A percentile compares a stretch with the other conserved stretches of the same genome.
These are phyloP conservation scores for Boletus insuetus DNA, from an alignment of 768 basidiomycete genomes.

Conservation along the genomic window DNA sequence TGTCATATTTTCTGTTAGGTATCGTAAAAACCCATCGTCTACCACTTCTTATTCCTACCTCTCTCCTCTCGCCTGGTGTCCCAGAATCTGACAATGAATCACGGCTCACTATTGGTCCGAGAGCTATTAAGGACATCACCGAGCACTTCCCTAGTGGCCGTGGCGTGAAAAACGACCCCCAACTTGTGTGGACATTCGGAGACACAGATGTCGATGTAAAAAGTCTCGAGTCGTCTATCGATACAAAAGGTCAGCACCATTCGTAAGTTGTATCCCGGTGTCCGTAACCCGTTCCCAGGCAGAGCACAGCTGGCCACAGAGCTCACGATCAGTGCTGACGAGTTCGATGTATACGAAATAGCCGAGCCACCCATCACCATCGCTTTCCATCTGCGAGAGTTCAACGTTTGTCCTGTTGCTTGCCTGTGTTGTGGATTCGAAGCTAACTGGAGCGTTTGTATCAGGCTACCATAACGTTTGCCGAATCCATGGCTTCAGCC, in stretches of 20 bases:
- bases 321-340: constrained; percentile 70
- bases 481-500: constrained; percentile 63
- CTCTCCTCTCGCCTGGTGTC: constrained; percentile 64
- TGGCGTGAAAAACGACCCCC: constrained; percentile 66
- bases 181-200: constrained; percentile 78
- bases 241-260: constrained; percentile 52
- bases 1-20: constrained; percentile 41
- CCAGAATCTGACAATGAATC: constrained; percentile 60
- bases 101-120: constrained; percentile 67
- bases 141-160: constrained; percentile 75
- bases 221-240: constrained; percentile 64
- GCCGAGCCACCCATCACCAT: constrained; percentile 61
- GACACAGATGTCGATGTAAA: constrained; percentile 65
- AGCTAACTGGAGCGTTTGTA: not conserved
- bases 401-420: constrained; percentile 51
- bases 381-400: constrained; percentile 80
- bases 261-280: not conserved
- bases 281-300: constrained; percentile 36
- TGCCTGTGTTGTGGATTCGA: not conserved
- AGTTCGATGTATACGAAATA: constrained; percentile 78
- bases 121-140: constrained; percentile 70
- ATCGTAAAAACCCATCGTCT: constrained; percentile 81
- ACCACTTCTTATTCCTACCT: constrained; percentile 53
- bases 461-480: constrained; percentile 78
- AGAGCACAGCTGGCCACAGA: constrained; percentile 70